A percentile compares a stretch with the other conserved stretches of the same genome.
phyloP scores from a whole-genome alignment of 2,329 filamentous ascomycete genomes.

The Pseudogymnoascus destructans region DNA sequence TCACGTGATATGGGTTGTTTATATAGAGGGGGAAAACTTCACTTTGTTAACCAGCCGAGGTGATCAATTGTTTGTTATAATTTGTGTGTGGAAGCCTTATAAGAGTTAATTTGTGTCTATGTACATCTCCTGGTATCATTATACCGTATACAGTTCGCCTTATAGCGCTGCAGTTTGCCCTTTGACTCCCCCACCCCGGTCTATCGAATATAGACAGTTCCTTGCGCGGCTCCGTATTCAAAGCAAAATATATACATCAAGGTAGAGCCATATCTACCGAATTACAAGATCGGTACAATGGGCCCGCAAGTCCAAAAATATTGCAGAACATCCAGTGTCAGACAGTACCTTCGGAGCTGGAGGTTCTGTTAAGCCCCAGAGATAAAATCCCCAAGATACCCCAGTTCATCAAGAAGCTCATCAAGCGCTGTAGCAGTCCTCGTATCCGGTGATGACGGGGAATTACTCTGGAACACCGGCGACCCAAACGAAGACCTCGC shows the following conservation, averaged over 20 bases:
- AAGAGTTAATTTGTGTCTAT: not conserved
- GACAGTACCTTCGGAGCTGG: not conserved
- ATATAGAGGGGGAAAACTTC: not conserved
- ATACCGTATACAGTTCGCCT: not conserved
- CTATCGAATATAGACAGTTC: not conserved
- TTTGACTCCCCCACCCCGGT: not conserved
- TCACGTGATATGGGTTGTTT: not conserved
- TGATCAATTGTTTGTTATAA: not conserved
- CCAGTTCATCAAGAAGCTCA: conserved; percentile 37
- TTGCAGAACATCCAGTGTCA: not conserved
- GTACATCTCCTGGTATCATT: not conserved
- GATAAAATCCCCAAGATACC: conserved; percentile 37
- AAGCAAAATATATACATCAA: not conserved
- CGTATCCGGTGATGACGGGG: not conserved
- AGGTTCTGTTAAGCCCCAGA: conserved; percentile 13
- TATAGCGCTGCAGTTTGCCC: not conserved
- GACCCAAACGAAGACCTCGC: conserved; percentile 20
- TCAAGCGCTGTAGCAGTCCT: conserved; percentile 25
- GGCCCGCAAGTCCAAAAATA: not conserved
- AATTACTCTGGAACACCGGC: not conserved
- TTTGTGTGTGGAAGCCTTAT: not conserved
- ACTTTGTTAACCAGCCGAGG: not conserved
- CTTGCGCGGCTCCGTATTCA: not conserved
- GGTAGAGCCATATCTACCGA: not conserved
- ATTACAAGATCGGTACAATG: not conserved